Base-by-base conservation (phyloP, 1,139 yeast genomes). In the Geotrichum armillariae region DNA sequence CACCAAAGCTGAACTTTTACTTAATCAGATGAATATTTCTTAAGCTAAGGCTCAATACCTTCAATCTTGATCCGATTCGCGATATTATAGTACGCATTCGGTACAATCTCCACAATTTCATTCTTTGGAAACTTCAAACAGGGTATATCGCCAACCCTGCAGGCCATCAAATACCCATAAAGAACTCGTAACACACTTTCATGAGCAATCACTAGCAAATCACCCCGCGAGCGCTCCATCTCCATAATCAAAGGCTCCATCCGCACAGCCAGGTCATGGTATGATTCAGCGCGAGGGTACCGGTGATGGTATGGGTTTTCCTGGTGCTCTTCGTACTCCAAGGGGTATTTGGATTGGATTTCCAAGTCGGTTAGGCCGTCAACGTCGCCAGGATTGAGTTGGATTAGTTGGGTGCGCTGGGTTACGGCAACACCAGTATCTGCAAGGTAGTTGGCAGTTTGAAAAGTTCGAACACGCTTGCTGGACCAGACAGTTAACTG, bases 121-220 rank as follows among this genome's bases (percentile, higher is more conserved):
- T 87, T 80, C 51, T 86, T 79, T 41, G 93, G 83, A 67, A 93
- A 90, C 56, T 80, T 74, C 51, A 91, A 72, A 41, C 74, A 72
- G 2, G 98, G 97, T 54, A 93, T 89, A 60, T 90, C 97, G 56
- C 77, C 77, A 59, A 94, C 87, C 3, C 94, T 81, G 56, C 90
- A 83, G 2, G 96, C 94, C 96, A 93, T 88, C 60, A 93, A 75
- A 67, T 93, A 93, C 1, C 98, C 99, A 63, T 90, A 93, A 49
- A 93, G 76, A 2, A 93, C 96, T 54, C 90, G 77, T 56, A 94
- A 75, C 1, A 93, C 86, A 1, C 96, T 82, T 62, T 91, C 97
- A 65, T 94, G 98, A 0, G 97, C 98, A 59, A 93, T 86, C 53
- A 93, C 85, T 56, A 93, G 73, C 25, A 94, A 78, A 66, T 90